Evolutionary conservation across 1,284 basidiomycete species (phyloP).

Genomic region (Irpex rosettiformis): DNA sequence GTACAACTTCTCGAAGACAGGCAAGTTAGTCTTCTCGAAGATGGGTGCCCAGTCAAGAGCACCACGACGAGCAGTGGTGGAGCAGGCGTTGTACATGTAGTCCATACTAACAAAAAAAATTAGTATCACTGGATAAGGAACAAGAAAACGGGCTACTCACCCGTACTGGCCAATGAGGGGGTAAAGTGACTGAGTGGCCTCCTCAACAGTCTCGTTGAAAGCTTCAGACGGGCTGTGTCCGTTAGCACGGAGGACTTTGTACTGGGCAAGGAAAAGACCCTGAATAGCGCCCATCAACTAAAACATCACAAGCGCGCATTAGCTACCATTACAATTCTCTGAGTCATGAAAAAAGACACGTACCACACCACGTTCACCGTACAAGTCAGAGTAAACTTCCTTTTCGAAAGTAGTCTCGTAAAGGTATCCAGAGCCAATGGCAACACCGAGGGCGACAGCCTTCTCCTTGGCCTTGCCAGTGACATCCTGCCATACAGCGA

Average conservation of each 20-base stretch:
- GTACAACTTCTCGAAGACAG: conserved; percentile 95
- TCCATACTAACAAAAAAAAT: conserved; percentile 73
- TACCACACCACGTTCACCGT: conserved; percentile 99
- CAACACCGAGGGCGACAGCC: conserved; percentile 93
- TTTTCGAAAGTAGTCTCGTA: conserved; percentile 99
- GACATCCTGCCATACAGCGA: conserved; percentile 92
- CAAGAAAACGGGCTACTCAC: conserved; percentile 36
- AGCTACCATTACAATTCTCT: conserved; percentile 14
- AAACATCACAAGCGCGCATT: conserved; percentile 12
- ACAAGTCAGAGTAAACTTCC: conserved; percentile 99
- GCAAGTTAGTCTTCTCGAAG: conserved; percentile 92
- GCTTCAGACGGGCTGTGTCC: conserved; percentile 98
- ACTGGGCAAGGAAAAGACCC: conserved; percentile 99
- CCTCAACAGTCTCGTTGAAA: conserved; percentile 99
- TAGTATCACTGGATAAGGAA: neutral
- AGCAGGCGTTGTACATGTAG: conserved; percentile 99
- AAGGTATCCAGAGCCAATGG: conserved; percentile 93
- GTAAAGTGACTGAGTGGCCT: conserved; percentile 98
- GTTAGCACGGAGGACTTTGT: conserved; percentile 98
- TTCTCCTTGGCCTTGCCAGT: conserved; percentile 98
- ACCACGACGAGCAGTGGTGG: conserved; percentile 97
- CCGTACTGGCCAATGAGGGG: conserved; percentile 95
- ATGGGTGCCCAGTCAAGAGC: conserved; percentile 99
- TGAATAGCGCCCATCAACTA: conserved; percentile 99
- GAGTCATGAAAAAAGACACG: conserved; percentile 32